These are phyloP conservation scores for Pistacia vera DNA, from an alignment of 345 rosid genomes.

Conservation along the genomic window DNA sequence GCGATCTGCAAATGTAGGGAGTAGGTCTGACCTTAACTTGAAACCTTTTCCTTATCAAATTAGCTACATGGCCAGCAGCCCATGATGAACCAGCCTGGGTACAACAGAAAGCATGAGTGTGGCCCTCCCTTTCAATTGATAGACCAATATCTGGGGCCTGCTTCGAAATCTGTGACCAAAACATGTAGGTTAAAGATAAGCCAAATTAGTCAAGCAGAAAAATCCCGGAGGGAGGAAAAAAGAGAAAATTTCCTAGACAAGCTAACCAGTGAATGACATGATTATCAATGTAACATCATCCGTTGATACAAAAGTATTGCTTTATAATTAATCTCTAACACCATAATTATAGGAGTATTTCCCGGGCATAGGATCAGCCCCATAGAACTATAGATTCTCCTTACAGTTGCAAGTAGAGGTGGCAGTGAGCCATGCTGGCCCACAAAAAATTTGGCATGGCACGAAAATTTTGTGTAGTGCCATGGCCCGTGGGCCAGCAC, in stretches of 20 bases:
- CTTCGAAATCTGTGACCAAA: constrained; percentile 48
- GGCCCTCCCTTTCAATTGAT: constrained; percentile 81
- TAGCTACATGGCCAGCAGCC: constrained; percentile 68
- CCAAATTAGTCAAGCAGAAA: background rate
- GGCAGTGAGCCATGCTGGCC: no score
- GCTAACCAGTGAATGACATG: no score
- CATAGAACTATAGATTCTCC: background rate
- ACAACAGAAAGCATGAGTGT: constrained; percentile 72
- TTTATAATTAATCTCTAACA: background rate
- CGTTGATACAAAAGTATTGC: background rate
- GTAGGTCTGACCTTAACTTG: constrained; percentile 12
- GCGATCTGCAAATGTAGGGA: background rate
- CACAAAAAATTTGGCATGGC: no score
- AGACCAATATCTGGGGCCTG: constrained; percentile 54
- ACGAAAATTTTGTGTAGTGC: no score
- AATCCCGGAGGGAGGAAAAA: no score
- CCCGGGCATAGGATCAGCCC: background rate
- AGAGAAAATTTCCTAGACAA: no score
- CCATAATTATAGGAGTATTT: background rate
- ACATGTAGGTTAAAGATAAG: constrained; percentile 6
- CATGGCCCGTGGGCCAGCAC: no score
- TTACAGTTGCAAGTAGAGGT: background rate
- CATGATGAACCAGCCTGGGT: constrained; percentile 77
- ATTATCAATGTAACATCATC: background rate
- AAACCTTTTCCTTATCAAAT: constrained; percentile 46